Conservation (phyloP, 352 stramenopile species). For the Hyaloperonospora brassicae region DNA sequence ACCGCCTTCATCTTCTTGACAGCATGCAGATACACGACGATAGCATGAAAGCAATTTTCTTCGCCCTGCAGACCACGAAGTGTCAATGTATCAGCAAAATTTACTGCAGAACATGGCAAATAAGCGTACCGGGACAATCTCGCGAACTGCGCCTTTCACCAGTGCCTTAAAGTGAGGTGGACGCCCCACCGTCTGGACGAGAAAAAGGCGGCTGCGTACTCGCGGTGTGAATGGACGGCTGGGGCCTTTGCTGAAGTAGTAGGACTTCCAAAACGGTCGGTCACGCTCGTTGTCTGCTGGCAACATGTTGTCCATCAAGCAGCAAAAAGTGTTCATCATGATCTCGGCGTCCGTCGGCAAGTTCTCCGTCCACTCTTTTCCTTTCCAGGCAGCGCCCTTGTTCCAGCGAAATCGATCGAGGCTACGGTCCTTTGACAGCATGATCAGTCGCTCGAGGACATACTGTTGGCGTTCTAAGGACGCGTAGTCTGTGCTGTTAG, state of each 20-base stretch:
- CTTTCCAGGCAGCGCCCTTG: conserved; percentile 75
- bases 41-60: conserved; percentile 79
- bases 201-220: conserved; percentile 63
- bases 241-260: conserved; percentile 67
- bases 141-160: conserved; percentile 59
- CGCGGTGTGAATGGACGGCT: conserved; percentile 62
- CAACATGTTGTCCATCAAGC: conserved; percentile 83
- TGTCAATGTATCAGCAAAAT: conserved; percentile 2
- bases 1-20: conserved; percentile 83
- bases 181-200: conserved; percentile 66
- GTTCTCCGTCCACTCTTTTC: conserved; percentile 75
- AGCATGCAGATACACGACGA: conserved; percentile 76
- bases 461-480: conserved; percentile 79
- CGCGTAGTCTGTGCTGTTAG: conserved; percentile 58
- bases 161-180: conserved; percentile 82
- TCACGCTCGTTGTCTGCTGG: conserved; percentile 67
- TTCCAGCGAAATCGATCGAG: conserved; percentile 80
- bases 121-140: conserved; percentile 68
- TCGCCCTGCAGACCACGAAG: conserved; percentile 39
- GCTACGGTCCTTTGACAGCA: conserved; percentile 83
- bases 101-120: conserved; percentile 1
- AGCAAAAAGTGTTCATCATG: conserved; percentile 84
- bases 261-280: conserved; percentile 76
- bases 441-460: conserved; percentile 73
- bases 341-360: conserved; percentile 78